Evolutionary conservation across 371 early-diverging fungal species (phyloP), one percentile per base, ranked within the genome.

Genomic region (Mortierella sp.): DNA sequence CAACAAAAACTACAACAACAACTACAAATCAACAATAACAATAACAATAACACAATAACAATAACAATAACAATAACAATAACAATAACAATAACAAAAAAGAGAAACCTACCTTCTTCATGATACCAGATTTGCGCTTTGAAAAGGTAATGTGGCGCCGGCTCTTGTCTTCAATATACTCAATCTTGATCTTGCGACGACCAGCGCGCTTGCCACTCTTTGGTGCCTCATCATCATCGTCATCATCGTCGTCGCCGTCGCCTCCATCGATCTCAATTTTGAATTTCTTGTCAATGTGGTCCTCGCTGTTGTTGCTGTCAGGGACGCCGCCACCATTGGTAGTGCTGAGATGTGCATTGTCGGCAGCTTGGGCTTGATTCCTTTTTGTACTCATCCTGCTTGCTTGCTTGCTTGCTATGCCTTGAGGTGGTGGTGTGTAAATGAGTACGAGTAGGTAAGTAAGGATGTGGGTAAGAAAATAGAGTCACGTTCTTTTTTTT

Each of bases 41-140:
- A 45, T 6, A n/a, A n/a, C n/a, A n/a, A n/a, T 51, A 57, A 68
- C 10, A 39, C 5, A 30, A 45, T 6, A 45, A 45, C 6, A 45
- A 14, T 18, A 45, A 11, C 6, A 3, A 18, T 14, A 14, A 45
- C 6, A 45, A 45, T 14, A 10, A 11, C 11, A 43, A 43, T 16
- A 43, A 43, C 11, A 11, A 43, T 16, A 43, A 43, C 9, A 43
- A 43, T 14, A 43, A 11, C 11, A 40, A 43, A 10, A 5, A 43
- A 3, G 5, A 43, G 3, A 5, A 0, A 9, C 43, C 4, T 76
- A 90, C 94, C 91, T 98, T 99, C 85, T 99, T 99, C 98, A 99
- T 97, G 77, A 99, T 96, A 54, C 99, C 99, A 39, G 98, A 97
- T 86, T 99, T 99, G 84, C 99, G 90, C 86, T 99, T 99, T 73